A percentile compares a stretch with the other conserved stretches of the same genome.
Conservation (phyloP, 345 rosid genomes). For the Ceriops tagal region DNA sequence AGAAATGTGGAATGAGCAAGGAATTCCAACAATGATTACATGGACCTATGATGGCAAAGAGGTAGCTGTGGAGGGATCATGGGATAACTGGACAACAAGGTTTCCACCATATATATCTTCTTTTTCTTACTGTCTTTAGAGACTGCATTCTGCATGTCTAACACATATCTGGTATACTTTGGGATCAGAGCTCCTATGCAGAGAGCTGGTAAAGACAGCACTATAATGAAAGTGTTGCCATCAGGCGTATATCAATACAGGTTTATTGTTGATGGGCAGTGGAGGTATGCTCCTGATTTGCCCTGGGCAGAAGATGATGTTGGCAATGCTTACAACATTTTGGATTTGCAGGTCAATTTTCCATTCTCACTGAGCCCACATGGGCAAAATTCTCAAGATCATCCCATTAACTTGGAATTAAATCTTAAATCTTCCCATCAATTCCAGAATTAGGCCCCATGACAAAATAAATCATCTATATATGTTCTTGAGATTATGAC, state of each 20-base stretch:
- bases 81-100: slow-evolving; percentile 94
- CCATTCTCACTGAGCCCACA: too few relatives aligned
- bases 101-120: slow-evolving; percentile 24
- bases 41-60: slow-evolving; percentile 88
- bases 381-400: too few relatives aligned
- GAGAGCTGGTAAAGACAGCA: slow-evolving; percentile 91
- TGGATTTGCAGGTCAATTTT: slow-evolving; percentile 75
- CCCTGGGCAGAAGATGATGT: slow-evolving; percentile 77
- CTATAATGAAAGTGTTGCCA: slow-evolving; percentile 91
- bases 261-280: slow-evolving; percentile 89
- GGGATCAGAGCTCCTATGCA: slow-evolving; percentile 75
- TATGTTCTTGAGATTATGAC: too few relatives aligned
- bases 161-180: slow-evolving; percentile 15
- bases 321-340: slow-evolving; percentile 72
- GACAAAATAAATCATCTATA: too few relatives aligned
- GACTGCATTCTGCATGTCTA: background rate
- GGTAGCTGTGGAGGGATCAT: slow-evolving; percentile 89
- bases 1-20: slow-evolving; percentile 58
- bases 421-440: background rate
- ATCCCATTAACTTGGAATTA: background rate
- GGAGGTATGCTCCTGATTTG: slow-evolving; percentile 78
- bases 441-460: too few relatives aligned
- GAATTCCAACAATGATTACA: slow-evolving; percentile 89
- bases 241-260: slow-evolving; percentile 93
- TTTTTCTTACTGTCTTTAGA: slow-evolving; percentile 8